Evolutionary conservation across 495 filamentous ascomycete species (phyloP), one percentile per base, ranked within the genome.

Genomic region (Symbiotaphrina buchneri): DNA sequence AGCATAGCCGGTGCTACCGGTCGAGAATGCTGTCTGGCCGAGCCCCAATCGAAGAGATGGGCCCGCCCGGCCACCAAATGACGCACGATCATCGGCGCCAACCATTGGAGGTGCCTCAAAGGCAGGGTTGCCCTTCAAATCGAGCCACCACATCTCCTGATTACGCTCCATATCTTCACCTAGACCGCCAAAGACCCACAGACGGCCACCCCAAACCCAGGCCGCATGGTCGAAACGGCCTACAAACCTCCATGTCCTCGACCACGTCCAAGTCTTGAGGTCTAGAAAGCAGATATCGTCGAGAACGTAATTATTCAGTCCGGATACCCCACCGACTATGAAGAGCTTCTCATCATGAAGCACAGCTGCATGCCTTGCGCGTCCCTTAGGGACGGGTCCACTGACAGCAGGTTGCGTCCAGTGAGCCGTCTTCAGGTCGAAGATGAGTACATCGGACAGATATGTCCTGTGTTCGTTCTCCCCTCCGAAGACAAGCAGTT

Each of bases 181-280:
- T 31, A 95, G 55, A 15, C 87, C 87, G 21, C 87, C 87, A 52
- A 85, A 94, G n/a, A 94, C 83, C 85, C 85, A 97, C 18, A 97
- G 70, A 20, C 79, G 68, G 23, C 78, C 82, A 32, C 72, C 69
- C 75, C 82, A 92, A 26, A 92, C 67, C 64, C 79, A 92, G 16
- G 77, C 80, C 3, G 80, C 74, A 46, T 97, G 90, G 40, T 97
- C 87, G 44, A 90, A 97, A 8, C 87, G 67, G 17, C 77, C 66
- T 11, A 90, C 82, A 48, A 95, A 95, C 32, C 71, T 76, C 87
- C 87, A 97, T 21, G 80, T 75, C 29, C 80, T 68, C 31, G 87
- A 95, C 87, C 87, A 97, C 3, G 85, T 93, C 65, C 79, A 93
- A 6, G 87, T 94, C 59, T 90, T 91, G 32, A 97, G 58, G 45